Conservation (phyloP, 345 rosid genomes). For the Ricinus communis region DNA sequence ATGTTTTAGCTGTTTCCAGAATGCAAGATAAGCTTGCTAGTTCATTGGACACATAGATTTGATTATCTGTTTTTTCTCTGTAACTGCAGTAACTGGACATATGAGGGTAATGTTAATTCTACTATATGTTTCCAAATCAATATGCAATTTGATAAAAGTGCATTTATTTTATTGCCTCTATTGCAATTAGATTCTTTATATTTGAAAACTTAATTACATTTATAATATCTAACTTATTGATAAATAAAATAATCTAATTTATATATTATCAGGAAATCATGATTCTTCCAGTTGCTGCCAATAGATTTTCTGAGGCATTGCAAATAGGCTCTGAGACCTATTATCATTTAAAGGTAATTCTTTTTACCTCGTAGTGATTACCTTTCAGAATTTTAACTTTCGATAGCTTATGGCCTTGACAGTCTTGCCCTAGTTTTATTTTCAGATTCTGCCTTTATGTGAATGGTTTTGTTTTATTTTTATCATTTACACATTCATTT, state of each 20-base stretch:
- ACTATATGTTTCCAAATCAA: neutral
- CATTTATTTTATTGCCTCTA: neutral
- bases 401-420: neutral
- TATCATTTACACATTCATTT: neutral
- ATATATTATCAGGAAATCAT: slow-evolving; percentile 67
- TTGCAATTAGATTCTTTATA: neutral
- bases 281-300: slow-evolving; percentile 90
- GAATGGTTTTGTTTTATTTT: neutral
- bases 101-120: neutral
- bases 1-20: neutral
- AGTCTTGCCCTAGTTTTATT: neutral
- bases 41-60: neutral
- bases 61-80: neutral
- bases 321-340: slow-evolving; percentile 96
- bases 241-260: slow-evolving; percentile 6
- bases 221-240: neutral
- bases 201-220: slow-evolving; percentile 2
- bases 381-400: slow-evolving; percentile 14
- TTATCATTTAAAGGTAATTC: slow-evolving; percentile 89
- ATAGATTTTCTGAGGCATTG: slow-evolving; percentile 89
- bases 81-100: neutral
- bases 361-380: slow-evolving; percentile 1
- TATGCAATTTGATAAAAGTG: neutral
- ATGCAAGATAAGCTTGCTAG: neutral
- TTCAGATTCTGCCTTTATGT: neutral